phyloP scores from a whole-genome alignment of 1,139 yeast species.

The Candida frijolesensis region DNA sequence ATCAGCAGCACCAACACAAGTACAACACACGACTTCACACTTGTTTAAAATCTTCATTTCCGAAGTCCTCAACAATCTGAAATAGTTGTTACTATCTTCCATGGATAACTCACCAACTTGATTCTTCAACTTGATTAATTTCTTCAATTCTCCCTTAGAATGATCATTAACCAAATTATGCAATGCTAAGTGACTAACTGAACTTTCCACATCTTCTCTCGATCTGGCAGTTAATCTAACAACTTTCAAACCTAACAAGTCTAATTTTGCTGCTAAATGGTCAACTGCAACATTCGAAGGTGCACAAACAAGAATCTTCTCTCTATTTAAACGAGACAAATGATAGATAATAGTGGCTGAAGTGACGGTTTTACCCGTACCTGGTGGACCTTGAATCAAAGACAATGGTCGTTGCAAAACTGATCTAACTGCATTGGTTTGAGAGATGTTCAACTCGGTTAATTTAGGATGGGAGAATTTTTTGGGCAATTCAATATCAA shows the following conservation, averaged over 20 bases:
- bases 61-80: constrained; percentile 41
- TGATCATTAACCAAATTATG: constrained; percentile 48
- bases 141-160: constrained; percentile 60
- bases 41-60: constrained; percentile 54
- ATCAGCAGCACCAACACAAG: constrained; percentile 94
- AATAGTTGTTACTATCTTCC: constrained; percentile 49
- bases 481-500: constrained; percentile 61
- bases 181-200: constrained; percentile 55
- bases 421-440: constrained; percentile 71
- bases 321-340: constrained; percentile 57
- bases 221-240: constrained; percentile 76
- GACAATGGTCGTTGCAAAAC: constrained; percentile 79
- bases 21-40: constrained; percentile 86
- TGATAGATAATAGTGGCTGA: constrained; percentile 89
- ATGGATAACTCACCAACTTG: constrained; percentile 72
- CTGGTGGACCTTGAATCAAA: constrained; percentile 97
- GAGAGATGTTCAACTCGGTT: constrained; percentile 75
- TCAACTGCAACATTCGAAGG: constrained; percentile 96
- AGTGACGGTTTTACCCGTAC: constrained; percentile 95
- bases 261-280: constrained; percentile 77
- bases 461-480: constrained; percentile 67
- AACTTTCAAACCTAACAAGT: constrained; percentile 68
- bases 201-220: constrained; percentile 77
- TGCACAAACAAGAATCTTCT: constrained; percentile 81
- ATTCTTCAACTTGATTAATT: constrained; percentile 57